Base-by-base conservation (phyloP, 2,329 filamentous ascomycete species). In the Penicillium sp. region DNA sequence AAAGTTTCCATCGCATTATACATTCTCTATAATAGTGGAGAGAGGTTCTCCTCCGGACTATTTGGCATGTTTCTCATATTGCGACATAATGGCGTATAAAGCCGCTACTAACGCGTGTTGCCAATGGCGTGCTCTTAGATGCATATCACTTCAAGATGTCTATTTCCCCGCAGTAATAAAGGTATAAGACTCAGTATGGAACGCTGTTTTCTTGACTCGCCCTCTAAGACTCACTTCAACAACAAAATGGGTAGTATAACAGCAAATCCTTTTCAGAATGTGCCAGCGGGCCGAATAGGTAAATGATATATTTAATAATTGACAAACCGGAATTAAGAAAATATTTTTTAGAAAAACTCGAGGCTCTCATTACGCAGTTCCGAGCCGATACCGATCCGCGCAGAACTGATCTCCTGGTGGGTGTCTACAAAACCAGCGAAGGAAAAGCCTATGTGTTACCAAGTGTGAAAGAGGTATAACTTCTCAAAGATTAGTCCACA, bases 361-460 rank as follows among this genome's bases (percentile, higher is more conserved):
- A 50, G n/a, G 37, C 33, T n/a, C 49, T 60, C 0, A 10, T 50
- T 8, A 4, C 4, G 0, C 42, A 53, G 9, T 62, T 62, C 46
- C 48, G 45, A 42, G 54, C 33, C 5, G 60, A 62, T 45, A 58
- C 50, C 4, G 54, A 62, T 33, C 54, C 54, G 7, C 51, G 47
- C 8, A 55, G 53, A 50, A 55, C 55, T 9, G 52, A 60, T 43
- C 60, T 62, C 13, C 54, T 62, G 1, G 60, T 62, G 13, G 60
- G 60, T 8, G 58, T 60, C 2, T 62, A 58, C n/a, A 62, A 60
- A 31, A 60, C 60, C 1, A 53, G 58, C 3, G 58, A 62, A 51
- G 60, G 60, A 11, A 58, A 60, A 11, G 49, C 60, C 6, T 60
- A 62, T 23, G 42, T 54, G 13, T 16, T 54, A 8, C 58, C 58